phyloP scores from a whole-genome alignment of 768 basidiomycete genomes.

The Pleurotus ostreatus region DNA sequence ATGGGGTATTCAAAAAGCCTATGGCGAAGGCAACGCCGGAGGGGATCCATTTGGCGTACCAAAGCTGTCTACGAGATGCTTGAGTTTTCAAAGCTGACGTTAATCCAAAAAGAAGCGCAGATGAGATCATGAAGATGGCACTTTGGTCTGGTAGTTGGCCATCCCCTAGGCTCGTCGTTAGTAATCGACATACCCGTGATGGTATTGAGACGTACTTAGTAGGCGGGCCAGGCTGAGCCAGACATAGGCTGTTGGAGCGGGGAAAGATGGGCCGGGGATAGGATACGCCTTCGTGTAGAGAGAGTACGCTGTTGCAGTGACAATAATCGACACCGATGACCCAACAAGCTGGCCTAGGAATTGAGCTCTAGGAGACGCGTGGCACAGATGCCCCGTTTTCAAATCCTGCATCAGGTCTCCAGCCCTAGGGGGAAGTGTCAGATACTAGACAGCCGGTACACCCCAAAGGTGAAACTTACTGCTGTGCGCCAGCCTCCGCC shows the following conservation, averaged over 20 bases:
- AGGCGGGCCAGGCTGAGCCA: slow-evolving; percentile 81
- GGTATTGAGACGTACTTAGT: slow-evolving; percentile 48
- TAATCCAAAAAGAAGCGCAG: slow-evolving; percentile 66
- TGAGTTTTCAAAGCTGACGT: slow-evolving; percentile 67
- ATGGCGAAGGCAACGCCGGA: slow-evolving; percentile 95
- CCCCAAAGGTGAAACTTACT: slow-evolving; percentile 41
- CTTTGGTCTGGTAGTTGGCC: slow-evolving; percentile 79
- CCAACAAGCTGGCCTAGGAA: slow-evolving; percentile 94
- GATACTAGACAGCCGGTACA: neutral
- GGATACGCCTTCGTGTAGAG: slow-evolving; percentile 85
- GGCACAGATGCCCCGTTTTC: slow-evolving; percentile 92
- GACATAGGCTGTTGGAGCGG: slow-evolving; percentile 92
- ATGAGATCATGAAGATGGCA: slow-evolving; percentile 72
- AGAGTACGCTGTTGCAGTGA: slow-evolving; percentile 83
- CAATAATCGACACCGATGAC: slow-evolving; percentile 80
- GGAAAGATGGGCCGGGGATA: slow-evolving; percentile 93
- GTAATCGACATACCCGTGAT: neutral
- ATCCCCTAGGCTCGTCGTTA: slow-evolving; percentile 46
- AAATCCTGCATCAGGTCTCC: slow-evolving; percentile 99
- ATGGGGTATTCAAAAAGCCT: slow-evolving; percentile 93
- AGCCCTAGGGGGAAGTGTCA: slow-evolving; percentile 46
- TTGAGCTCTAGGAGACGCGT: slow-evolving; percentile 89
- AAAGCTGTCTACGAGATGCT: slow-evolving; percentile 40
- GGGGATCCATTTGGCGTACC: slow-evolving; percentile 76
- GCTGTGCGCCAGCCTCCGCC: slow-evolving; percentile 93